Evolutionary conservation across 768 basidiomycete species (phyloP).

Genomic region (Suillus spraguei): DNA sequence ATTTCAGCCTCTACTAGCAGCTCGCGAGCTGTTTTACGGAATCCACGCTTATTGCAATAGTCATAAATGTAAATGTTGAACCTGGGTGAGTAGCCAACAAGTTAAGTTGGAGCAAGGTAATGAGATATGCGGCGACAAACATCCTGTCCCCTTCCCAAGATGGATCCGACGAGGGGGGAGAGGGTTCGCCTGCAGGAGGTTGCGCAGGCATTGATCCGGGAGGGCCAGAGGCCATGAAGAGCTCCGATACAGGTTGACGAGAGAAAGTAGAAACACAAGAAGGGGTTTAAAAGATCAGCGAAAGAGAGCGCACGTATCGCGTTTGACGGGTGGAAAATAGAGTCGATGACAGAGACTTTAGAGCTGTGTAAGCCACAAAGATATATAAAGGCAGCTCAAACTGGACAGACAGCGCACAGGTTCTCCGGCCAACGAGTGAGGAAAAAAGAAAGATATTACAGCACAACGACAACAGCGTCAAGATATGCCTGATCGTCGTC

Average conservation of each 20-base stretch:
- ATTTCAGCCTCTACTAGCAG: constrained; percentile 70
- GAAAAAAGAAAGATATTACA: constrained; percentile 11
- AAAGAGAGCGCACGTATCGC: constrained; percentile 10
- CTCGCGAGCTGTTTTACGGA: constrained; percentile 68
- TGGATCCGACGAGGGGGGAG: constrained; percentile 33
- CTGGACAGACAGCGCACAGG: constrained; percentile 12
- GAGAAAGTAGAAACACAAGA: constrained; percentile 3
- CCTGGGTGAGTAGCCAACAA: constrained; percentile 43
- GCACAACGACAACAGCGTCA: constrained; percentile 14
- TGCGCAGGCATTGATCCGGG: constrained; percentile 29
- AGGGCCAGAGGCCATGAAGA: constrained; percentile 20
- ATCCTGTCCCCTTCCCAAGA: constrained; percentile 89
- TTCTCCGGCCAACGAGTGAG: constrained; percentile 5
- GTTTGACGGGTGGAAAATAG: constrained; percentile 13
- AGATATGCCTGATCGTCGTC: constrained; percentile 11
- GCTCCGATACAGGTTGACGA: constrained; percentile 5
- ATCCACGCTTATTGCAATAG: constrained; percentile 83
- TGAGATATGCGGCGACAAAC: constrained; percentile 43
- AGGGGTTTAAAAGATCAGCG: constrained; percentile 5
- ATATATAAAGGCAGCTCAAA: constrained; percentile 18
- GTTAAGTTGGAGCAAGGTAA: constrained; percentile 12
- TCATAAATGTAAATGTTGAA: constrained; percentile 90
- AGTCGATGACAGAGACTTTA: constrained; percentile 13
- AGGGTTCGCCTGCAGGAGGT: constrained; percentile 12
- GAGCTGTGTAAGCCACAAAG: constrained; percentile 18